These are phyloP conservation scores for Musa balbisiana DNA, from an alignment of 202 grass and related monocot species.

Conservation along the genomic window DNA sequence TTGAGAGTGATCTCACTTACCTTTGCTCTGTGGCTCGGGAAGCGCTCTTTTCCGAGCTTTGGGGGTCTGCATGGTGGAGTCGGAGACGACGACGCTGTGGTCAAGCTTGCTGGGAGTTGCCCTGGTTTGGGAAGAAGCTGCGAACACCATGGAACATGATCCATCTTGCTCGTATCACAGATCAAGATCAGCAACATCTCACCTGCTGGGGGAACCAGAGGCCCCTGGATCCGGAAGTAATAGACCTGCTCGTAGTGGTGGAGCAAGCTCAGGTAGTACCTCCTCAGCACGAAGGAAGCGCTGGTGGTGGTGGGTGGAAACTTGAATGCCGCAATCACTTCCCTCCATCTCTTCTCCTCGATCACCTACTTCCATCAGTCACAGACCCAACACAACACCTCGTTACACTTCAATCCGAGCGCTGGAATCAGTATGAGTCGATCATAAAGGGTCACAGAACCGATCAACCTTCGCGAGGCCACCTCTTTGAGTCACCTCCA, in stretches of 20 bases:
- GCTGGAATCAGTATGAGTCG: no score
- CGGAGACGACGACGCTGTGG: background rate
- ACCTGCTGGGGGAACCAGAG: slow-evolving; percentile 1
- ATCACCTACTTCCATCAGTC: slow-evolving; percentile 28
- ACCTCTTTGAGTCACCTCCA: slow-evolving; percentile 41
- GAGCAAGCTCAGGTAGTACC: slow-evolving; percentile 45
- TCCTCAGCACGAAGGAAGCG: slow-evolving; percentile 47
- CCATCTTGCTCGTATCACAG: background rate
- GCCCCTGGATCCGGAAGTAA: slow-evolving; percentile 4
- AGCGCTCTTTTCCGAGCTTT: background rate
- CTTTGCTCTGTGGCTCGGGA: background rate
- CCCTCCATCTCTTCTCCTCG: slow-evolving; percentile 48
- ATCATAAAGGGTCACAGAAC: background rate
- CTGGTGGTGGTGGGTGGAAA: slow-evolving; percentile 47
- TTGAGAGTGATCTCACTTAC: background rate
- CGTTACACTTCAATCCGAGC: no score
- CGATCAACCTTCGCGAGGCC: slow-evolving; percentile 42
- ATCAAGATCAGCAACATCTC: background rate
- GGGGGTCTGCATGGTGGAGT: background rate
- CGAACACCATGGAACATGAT: background rate
- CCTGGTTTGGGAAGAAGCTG: slow-evolving; percentile 8
- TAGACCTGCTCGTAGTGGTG: slow-evolving; percentile 54
- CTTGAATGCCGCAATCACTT: slow-evolving; percentile 40
- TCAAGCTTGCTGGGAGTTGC: background rate
- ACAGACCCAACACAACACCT: no score